These are phyloP conservation scores for Cylindrodendrum hubeiense DNA, from an alignment of 2,329 filamentous ascomycete genomes.

Conservation along the genomic window DNA sequence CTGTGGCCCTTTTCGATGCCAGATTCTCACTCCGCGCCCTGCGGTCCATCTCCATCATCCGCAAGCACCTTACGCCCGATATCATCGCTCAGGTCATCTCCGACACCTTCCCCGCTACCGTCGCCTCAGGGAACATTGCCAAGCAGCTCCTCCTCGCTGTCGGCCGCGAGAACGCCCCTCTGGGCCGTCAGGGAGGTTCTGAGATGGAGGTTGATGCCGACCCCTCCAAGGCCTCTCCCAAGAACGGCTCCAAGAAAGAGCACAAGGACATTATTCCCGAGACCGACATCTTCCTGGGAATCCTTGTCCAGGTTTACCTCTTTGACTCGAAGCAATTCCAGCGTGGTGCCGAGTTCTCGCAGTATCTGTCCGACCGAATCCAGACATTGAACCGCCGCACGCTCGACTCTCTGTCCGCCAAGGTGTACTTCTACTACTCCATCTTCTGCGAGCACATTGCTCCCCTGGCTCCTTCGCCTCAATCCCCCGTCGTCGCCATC, in stretches of 20 bases:
- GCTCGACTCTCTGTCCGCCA: conserved; percentile 91
- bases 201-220: conserved; percentile 81
- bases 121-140: conserved; percentile 72
- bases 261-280: conserved; percentile 86
- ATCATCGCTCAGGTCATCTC: conserved; percentile 84
- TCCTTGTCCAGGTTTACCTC: conserved; percentile 87
- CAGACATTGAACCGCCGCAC: conserved; percentile 93
- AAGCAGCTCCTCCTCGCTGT: conserved; percentile 79
- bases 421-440: conserved; percentile 98
- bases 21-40: conserved; percentile 95
- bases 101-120: conserved; percentile 78
- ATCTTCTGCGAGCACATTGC: conserved; percentile 93
- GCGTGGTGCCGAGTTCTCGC: conserved; percentile 86
- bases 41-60: conserved; percentile 93
- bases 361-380: conserved; percentile 84
- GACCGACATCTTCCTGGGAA: conserved; percentile 89
- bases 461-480: conserved; percentile 88
- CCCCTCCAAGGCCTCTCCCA: conserved; percentile 61
- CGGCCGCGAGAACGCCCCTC: conserved; percentile 73
- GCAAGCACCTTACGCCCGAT: conserved; percentile 88
- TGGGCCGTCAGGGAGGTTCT: conserved; percentile 67
- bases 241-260: conserved; percentile 73
- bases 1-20: conserved; percentile 92
- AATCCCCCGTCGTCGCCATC: conserved; percentile 88
- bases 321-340: conserved; percentile 87